These are phyloP conservation scores for Brasilioporus rufonigricans DNA, from an alignment of 768 basidiomycete genomes.

Conservation along the genomic window DNA sequence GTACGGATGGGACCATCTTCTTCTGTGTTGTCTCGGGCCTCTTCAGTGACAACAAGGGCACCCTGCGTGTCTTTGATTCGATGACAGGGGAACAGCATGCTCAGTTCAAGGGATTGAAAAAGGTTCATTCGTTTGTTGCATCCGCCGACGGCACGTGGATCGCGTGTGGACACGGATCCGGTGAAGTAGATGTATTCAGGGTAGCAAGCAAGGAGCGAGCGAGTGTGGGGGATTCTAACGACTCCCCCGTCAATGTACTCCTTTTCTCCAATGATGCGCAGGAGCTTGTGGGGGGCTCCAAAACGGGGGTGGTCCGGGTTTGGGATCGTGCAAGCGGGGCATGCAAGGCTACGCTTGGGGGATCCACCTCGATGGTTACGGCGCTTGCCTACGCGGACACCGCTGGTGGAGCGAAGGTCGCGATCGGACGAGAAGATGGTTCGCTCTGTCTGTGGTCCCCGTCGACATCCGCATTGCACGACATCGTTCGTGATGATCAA, in stretches of 20 bases:
- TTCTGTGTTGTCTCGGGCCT: neutral
- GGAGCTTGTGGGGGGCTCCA: slow-evolving; percentile 20
- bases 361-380: slow-evolving; percentile 12
- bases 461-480: slow-evolving; percentile 11
- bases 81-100: slow-evolving; percentile 7
- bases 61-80: slow-evolving; percentile 10
- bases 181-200: slow-evolving; percentile 1
- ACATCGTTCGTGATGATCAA: slow-evolving; percentile 3
- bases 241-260: neutral
- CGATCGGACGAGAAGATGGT: slow-evolving; percentile 21
- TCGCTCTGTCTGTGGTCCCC: slow-evolving; percentile 18
- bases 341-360: slow-evolving; percentile 7
- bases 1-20: slow-evolving; percentile 11
- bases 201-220: neutral
- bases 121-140: neutral
- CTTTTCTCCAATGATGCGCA: slow-evolving; percentile 16
- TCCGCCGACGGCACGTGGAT: slow-evolving; percentile 6
- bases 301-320: slow-evolving; percentile 11
- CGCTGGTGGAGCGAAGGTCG: neutral
- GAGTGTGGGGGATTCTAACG: neutral
- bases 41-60: slow-evolving; percentile 5
- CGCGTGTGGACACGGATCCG: slow-evolving; percentile 9
- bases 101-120: slow-evolving; percentile 12
- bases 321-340: slow-evolving; percentile 20
- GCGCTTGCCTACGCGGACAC: slow-evolving; percentile 9